Evolutionary conservation across 176 grass and related monocot genomes (phyloP).

Genomic region (Oryza rufipogon): DNA sequence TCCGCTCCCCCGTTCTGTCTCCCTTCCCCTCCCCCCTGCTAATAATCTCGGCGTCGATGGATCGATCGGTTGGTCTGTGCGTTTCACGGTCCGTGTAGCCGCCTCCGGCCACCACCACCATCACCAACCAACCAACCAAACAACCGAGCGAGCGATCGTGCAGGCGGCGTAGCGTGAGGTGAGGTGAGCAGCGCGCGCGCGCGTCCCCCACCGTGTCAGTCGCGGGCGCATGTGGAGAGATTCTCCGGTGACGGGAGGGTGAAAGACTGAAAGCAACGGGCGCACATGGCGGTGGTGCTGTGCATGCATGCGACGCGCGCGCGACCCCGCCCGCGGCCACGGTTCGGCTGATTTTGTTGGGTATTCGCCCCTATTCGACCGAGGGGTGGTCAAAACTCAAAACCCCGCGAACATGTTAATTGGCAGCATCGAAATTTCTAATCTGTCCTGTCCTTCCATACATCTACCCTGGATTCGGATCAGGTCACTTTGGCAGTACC

Average conservation of each 20-base stretch:
- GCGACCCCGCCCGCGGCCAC: no score
- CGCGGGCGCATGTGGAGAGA: constrained; percentile 43
- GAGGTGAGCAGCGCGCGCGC: not conserved
- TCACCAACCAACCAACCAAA: not conserved
- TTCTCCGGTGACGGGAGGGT: constrained; percentile 5
- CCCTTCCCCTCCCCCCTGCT: not conserved
- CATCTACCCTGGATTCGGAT: no score
- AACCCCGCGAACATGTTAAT: constrained; percentile 25
- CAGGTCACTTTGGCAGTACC: no score
- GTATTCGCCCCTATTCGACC: no score
- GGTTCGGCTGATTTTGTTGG: no score
- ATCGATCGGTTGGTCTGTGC: constrained; percentile 12
- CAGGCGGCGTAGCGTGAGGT: not conserved
- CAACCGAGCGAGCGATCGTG: not conserved
- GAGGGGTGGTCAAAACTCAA: constrained; percentile 13
- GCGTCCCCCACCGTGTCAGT: not conserved
- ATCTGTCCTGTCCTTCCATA: not conserved
- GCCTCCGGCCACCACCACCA: not conserved
- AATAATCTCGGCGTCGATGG: not conserved
- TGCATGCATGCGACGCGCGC: not conserved
- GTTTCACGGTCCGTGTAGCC: not conserved
- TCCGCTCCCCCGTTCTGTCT: not conserved
- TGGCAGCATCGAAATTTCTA: constrained; percentile 18
- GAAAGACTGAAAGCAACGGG: constrained; percentile 13
- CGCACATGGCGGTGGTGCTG: constrained; percentile 26